Conservation (phyloP, 352 stramenopile species). For the Pythium rhizo-oryzae region DNA sequence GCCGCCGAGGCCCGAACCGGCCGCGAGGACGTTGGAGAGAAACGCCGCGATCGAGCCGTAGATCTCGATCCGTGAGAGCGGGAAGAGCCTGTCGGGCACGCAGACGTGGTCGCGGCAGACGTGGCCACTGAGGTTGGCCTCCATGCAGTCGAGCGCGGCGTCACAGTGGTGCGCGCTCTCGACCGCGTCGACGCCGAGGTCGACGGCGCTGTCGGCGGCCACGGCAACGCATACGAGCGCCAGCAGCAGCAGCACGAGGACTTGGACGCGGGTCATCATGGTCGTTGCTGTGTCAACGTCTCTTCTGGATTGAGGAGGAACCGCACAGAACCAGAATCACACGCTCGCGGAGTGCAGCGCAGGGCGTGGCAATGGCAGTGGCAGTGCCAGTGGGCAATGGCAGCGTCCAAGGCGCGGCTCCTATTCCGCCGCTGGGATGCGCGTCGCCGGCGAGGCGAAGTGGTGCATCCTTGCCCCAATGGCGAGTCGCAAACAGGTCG, state of each 20-base stretch:
- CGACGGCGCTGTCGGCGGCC: background rate
- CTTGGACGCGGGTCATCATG: background rate
- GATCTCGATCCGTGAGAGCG: constrained; percentile 56
- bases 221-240: background rate
- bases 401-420: background rate
- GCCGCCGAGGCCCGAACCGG: constrained; percentile 69
- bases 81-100: constrained; percentile 59
- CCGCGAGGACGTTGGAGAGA: constrained; percentile 58
- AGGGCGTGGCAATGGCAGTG: background rate
- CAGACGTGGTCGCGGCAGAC: constrained; percentile 59
- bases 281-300: background rate
- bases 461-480: constrained; percentile 24
- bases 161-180: constrained; percentile 33
- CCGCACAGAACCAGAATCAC: constrained; percentile 1
- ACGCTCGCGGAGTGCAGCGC: background rate
- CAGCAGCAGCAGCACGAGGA: background rate
- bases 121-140: constrained; percentile 36
- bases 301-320: background rate
- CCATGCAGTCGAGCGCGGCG: constrained; percentile 50
- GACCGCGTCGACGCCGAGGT: constrained; percentile 6
- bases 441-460: background rate
- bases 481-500: constrained; percentile 22
- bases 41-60: constrained; percentile 68
- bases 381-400: background rate
- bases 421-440: constrained; percentile 29